Conservation (phyloP, 2,329 filamentous ascomycete species). For the Aquanectria penicillioides region DNA sequence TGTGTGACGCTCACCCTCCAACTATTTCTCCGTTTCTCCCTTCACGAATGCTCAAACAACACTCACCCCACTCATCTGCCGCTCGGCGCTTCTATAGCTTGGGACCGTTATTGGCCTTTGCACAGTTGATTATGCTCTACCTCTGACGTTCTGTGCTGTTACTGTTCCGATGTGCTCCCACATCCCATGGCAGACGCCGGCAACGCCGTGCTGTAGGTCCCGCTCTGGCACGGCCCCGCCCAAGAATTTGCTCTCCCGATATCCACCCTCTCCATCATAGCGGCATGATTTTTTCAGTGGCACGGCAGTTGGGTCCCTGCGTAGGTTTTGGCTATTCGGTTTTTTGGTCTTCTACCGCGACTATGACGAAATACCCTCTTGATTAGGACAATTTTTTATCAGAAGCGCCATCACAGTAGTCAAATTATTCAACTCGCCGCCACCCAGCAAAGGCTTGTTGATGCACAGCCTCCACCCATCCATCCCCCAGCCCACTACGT, state of each 20-base stretch:
- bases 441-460: background rate
- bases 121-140: no score
- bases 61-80: background rate
- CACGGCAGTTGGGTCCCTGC: background rate
- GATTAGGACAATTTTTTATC: background rate
- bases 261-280: constrained; percentile 18
- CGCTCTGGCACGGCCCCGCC: constrained; percentile 12
- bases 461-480: constrained; percentile 22
- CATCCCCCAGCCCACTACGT: no score
- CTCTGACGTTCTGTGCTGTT: background rate
- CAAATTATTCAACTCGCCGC: constrained; percentile 16
- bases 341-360: background rate
- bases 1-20: background rate
- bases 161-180: constrained; percentile 9
- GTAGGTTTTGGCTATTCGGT: background rate
- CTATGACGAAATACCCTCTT: constrained; percentile 1
- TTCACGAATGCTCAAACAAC: background rate
- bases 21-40: background rate
- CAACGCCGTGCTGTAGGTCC: constrained; percentile 12
- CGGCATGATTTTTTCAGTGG: constrained; percentile 3
- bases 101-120: no score
- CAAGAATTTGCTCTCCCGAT: background rate
- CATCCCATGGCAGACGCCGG: constrained; percentile 17
- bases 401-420: background rate
- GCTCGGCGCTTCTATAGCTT: background rate